Base-by-base conservation (phyloP, 208 protist genomes). In the Trypanosoma mega region DNA sequence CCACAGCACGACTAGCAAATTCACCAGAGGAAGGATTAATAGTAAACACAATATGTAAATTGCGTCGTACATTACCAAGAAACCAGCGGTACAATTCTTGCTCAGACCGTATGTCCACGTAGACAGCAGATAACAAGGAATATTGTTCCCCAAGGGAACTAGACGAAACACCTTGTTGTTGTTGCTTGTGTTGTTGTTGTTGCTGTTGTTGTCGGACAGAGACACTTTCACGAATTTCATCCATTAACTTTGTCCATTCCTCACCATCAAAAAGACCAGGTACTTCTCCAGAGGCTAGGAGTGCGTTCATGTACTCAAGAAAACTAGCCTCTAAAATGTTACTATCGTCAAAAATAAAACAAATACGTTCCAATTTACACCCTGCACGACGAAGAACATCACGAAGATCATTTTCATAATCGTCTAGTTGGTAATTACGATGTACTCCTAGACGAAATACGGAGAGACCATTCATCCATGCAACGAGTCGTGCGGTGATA, bases 271-370 rank as follows among this genome's bases (percentile, higher is more conserved):
- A 99, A 3, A 99, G 85, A 20, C 98, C 98, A 1, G 98, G 98
- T 73, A 94, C 98, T 85, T 95, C 93, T 34, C 98, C 98, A 26
- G 88, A 97, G n/a, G 99, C 97, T 21, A 99, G 84, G 3, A 99
- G 80, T 14, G 98, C 98, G 74, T 99, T 99, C 92, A 99, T 99
- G 76, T 98, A 97, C 77, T 99, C 98, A 14, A 99, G 85, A 79
- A 99, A 99, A 52, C 87, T 92, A 20, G 97, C 85, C 66, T 99
- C 91, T 58, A 99, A 80, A 5, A 99, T 95, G 75, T 99, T 99
- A 18, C 88, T 97, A 74, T 99, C 98, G 78, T 99, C 98, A 74
- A 99, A 99, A 37, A 99, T 93, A 81, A 99, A 99, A 71, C 96
- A 99, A 49, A 99, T 98, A 54, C 94, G 96, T 80, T 99, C 98